Evolutionary conservation across 495 filamentous ascomycete genomes (phyloP).

Genomic region (Hypoxylon trugodes): DNA sequence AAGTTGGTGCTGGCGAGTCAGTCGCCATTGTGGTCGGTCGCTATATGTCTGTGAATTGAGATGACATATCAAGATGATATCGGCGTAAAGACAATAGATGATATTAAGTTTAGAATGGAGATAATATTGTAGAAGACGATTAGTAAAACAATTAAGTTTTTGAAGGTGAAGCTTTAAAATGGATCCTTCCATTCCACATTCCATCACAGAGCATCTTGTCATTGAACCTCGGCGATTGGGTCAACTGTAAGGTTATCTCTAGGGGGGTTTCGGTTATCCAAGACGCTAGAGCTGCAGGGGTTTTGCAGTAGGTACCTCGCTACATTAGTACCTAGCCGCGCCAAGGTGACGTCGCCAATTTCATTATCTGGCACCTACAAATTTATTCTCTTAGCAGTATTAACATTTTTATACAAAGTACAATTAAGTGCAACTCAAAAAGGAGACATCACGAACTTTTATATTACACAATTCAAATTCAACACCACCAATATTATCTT

Average conservation of each 20-base stretch:
- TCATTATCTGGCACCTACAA: constrained; percentile 31
- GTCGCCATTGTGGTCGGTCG: constrained; percentile 15
- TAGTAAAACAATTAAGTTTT: not conserved
- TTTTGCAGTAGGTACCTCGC: constrained; percentile 2
- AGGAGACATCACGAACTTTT: not conserved
- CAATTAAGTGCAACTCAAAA: not conserved
- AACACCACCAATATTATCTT: not conserved
- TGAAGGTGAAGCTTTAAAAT: constrained; percentile 16
- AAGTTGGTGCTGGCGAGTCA: constrained; percentile 8
- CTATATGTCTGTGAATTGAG: not conserved
- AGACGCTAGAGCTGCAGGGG: constrained; percentile 17
- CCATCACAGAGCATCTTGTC: no score
- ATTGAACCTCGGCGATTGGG: constrained; percentile 26
- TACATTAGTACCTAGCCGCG: constrained; percentile 9
- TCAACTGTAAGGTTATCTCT: not conserved
- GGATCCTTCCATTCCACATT: not conserved
- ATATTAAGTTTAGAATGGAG: not conserved
- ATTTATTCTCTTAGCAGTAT: constrained; percentile 4
- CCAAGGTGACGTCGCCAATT: constrained; percentile 35
- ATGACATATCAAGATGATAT: constrained; percentile 19
- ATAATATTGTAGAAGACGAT: not conserved
- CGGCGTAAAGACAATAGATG: not conserved
- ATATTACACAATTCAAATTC: not conserved
- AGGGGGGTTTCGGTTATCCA: constrained; percentile 13
- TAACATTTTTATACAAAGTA: not conserved